Conservation (phyloP, 2,329 filamentous ascomycete genomes). For the Colletotrichum coccodes region DNA sequence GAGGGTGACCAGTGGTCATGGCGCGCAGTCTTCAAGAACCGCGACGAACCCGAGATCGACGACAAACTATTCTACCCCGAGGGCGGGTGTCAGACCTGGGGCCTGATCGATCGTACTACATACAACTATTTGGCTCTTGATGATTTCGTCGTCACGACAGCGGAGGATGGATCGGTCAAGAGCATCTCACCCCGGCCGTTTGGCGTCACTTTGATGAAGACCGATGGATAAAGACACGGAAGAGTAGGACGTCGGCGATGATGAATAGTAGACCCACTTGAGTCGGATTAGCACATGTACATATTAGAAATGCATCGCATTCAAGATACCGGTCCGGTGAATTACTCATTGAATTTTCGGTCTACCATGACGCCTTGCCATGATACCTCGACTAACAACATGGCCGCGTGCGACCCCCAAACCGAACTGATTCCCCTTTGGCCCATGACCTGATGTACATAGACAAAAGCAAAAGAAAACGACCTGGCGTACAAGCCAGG, state of each 20-base stretch:
- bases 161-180: background rate
- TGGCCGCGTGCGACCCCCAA: conserved; percentile 7
- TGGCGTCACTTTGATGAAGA: conserved; percentile 5
- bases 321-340: background rate
- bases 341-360: conserved; percentile 14
- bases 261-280: too few species aligned
- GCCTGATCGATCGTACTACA: conserved; percentile 42
- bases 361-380: conserved; percentile 31
- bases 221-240: background rate
- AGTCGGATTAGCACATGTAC: background rate
- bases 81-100: conserved; percentile 45
- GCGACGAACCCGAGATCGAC: conserved; percentile 34
- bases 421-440: background rate
- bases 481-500: background rate
- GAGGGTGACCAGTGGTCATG: conserved; percentile 39
- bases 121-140: conserved; percentile 45
- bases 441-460: conserved; percentile 28
- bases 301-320: background rate
- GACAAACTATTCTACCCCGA: conserved; percentile 41
- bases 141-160: conserved; percentile 40
- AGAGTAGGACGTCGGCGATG: too few species aligned
- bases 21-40: conserved; percentile 45
- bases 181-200: conserved; percentile 21
- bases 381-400: conserved; percentile 19
- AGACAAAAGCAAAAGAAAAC: conserved; percentile 14